Evolutionary conservation across 208 protist species (phyloP).

Genomic region (Trypanosoma rangeli): DNA sequence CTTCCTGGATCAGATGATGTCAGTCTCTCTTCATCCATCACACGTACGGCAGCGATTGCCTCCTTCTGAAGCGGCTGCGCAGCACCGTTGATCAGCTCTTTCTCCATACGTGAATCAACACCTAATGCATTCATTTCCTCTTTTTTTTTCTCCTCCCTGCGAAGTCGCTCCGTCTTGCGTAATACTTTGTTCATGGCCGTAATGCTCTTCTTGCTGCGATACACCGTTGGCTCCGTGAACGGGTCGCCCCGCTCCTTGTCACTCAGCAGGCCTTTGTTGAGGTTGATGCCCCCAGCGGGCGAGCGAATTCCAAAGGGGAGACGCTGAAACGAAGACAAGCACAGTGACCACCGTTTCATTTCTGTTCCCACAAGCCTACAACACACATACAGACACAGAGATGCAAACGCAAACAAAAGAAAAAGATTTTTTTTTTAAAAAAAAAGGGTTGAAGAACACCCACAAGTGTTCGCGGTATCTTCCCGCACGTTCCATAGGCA

Average conservation of each 20-base stretch:
- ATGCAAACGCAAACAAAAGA: slow-evolving; percentile 23
- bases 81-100: slow-evolving; percentile 37
- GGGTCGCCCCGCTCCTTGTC: slow-evolving; percentile 57
- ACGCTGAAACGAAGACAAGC: slow-evolving; percentile 15
- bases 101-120: slow-evolving; percentile 37
- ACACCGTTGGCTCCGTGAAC: slow-evolving; percentile 74
- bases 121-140: slow-evolving; percentile 33
- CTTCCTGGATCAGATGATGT: slow-evolving; percentile 5
- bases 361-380: neutral
- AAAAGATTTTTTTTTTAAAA: slow-evolving; percentile 18
- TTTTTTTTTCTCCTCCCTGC: slow-evolving; percentile 40
- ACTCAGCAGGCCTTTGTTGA: slow-evolving; percentile 59
- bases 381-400: neutral
- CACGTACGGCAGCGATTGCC: slow-evolving; percentile 35
- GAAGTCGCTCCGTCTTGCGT: slow-evolving; percentile 42
- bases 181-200: slow-evolving; percentile 55
- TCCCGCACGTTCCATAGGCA: neutral
- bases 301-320: slow-evolving; percentile 35
- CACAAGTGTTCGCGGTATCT: neutral
- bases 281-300: slow-evolving; percentile 42
- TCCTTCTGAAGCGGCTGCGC: slow-evolving; percentile 30
- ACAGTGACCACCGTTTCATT: slow-evolving; percentile 20
- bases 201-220: slow-evolving; percentile 60
- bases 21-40: slow-evolving; percentile 40
- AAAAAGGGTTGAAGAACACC: neutral